A percentile compares a stretch with the other conserved stretches of the same genome.
Conservation (phyloP, 2,329 filamentous ascomycete species). For the Diaporthe sp. region DNA sequence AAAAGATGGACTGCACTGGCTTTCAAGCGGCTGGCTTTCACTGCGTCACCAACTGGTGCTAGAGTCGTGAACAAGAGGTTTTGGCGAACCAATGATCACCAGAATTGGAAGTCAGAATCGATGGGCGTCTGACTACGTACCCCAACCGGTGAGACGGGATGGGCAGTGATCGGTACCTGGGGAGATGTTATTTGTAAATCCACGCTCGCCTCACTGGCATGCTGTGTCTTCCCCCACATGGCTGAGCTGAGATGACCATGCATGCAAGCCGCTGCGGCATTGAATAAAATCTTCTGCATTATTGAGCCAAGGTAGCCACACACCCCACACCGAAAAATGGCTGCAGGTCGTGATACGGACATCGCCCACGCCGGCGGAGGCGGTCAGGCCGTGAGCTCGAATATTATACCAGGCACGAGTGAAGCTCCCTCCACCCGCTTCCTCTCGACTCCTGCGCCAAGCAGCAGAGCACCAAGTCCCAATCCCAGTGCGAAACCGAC, state of each 20-base stretch:
- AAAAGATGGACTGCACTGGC: background rate
- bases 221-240: slow-evolving; percentile 9
- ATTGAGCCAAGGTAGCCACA: background rate
- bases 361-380: background rate
- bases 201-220: slow-evolving; percentile 7
- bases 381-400: background rate
- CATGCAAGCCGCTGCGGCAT: slow-evolving; percentile 6
- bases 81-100: background rate
- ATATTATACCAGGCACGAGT: slow-evolving; percentile 15
- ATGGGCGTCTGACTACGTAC: background rate
- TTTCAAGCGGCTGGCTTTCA: background rate
- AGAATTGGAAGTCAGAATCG: slow-evolving; percentile 9
- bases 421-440: background rate
- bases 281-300: background rate
- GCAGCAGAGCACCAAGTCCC: slow-evolving; percentile 1
- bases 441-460: slow-evolving; percentile 5
- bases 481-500: background rate
- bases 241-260: background rate
- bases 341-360: background rate
- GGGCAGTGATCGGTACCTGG: background rate
- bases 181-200: slow-evolving; percentile 2
- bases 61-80: background rate
- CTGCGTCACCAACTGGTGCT: background rate
- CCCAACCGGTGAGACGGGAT: background rate
- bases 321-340: background rate